These are phyloP conservation scores for Withania somnifera DNA, from an alignment of 305 asterid genomes.

Conservation along the genomic window DNA sequence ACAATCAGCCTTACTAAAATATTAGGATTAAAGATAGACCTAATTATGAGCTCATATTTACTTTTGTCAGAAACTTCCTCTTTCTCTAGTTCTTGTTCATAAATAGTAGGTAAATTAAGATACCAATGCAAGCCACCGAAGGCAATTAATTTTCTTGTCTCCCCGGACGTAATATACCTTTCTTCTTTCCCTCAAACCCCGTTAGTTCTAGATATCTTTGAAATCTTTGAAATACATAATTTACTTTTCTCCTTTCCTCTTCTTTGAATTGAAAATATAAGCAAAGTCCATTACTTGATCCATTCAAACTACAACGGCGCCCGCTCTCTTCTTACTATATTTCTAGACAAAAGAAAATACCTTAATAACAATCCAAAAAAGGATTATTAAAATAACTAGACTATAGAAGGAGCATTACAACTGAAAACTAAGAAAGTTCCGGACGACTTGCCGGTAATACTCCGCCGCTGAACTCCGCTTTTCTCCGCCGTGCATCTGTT, in stretches of 20 bases:
- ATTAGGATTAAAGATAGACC: no score
- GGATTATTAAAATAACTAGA: not conserved
- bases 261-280: not conserved
- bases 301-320: not conserved
- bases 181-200: not conserved
- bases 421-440: not conserved
- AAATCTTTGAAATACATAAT: not conserved
- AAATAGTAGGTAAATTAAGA: not conserved
- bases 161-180: not conserved
- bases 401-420: not conserved
- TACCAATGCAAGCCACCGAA: not conserved
- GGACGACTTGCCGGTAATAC: not conserved
- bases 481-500: no score
- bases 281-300: not conserved
- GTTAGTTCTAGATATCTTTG: not conserved
- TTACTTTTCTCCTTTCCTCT: not conserved
- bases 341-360: not conserved
- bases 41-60: no score
- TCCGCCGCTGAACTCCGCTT: not conserved
- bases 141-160: not conserved
- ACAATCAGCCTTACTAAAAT: no score
- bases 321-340: not conserved
- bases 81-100: not conserved
- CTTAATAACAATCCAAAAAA: not conserved
- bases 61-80: no score